Conservation (phyloP, 768 basidiomycete genomes). For the Stropharia rugosoannulata region DNA sequence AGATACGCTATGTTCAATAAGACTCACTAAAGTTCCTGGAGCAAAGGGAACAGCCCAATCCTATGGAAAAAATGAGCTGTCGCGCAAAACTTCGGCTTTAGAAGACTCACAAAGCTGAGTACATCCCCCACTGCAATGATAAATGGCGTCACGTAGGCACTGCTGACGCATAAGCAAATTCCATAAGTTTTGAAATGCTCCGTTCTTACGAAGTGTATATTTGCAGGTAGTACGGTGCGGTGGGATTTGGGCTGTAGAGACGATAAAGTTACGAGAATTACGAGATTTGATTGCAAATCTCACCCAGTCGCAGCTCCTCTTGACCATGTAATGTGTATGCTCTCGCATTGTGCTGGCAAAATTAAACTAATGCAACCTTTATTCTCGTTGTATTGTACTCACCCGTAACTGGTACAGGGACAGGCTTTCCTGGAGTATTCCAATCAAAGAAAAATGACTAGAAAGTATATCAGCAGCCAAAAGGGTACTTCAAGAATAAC, state of each 20-base stretch:
- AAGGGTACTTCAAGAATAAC: neutral
- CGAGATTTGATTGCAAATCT: constrained; percentile 3
- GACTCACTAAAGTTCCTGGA: constrained; percentile 52
- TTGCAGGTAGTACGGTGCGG: constrained; percentile 57
- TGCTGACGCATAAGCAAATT: constrained; percentile 16
- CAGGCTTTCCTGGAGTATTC: constrained; percentile 30
- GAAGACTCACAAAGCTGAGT: constrained; percentile 43
- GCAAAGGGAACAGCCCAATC: constrained; percentile 59
- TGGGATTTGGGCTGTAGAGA: constrained; percentile 46
- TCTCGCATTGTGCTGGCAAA: constrained; percentile 41
- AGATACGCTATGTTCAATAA: neutral
- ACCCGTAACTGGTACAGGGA: constrained; percentile 42
- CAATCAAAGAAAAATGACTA: constrained; percentile 49
- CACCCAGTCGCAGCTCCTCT: constrained; percentile 41
- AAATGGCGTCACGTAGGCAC: constrained; percentile 51
- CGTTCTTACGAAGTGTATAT: constrained; percentile 58
- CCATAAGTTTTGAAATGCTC: neutral
- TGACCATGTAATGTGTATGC: constrained; percentile 41
- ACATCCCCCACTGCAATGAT: constrained; percentile 46
- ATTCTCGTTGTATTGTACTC: constrained; percentile 1
- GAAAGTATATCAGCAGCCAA: neutral
- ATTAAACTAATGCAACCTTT: neutral
- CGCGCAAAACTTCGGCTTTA: neutral
- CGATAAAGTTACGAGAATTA: constrained; percentile 1
- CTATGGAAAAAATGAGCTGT: constrained; percentile 24